Evolutionary conservation across 768 basidiomycete genomes (phyloP), one percentile per base, ranked within the genome.

Genomic region (Mycena haematopus): DNA sequence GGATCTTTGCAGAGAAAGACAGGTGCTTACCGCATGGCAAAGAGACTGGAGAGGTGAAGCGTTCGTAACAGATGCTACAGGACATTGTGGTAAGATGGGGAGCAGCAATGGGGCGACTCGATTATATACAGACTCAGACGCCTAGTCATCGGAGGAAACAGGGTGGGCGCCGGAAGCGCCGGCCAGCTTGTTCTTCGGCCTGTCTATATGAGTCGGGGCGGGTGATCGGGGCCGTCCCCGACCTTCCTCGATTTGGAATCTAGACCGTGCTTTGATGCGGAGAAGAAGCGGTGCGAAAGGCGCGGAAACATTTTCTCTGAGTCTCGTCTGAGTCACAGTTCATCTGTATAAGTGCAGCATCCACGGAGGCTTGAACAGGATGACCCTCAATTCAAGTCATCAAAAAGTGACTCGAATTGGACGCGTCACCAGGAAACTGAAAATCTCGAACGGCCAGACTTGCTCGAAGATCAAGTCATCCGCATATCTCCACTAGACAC

Each of bases 11-110:
- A 13, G 10, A 11, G 17, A 6, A 27, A 15, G 17, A 1, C 10
- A 15, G 49, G 19, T n/a, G 49, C 58, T 11, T 25, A 64, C 63
- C 63, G 51, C 63, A 65, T 17, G 63, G 63, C 22, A 65, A 29
- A 21, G 63, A 65, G 35, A 60, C 53, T 4, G 63, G 53, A 11
- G 40, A 29, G 7, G 25, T 22, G 46, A 61, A 55, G 44, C 53
- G 60, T 40, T 61, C 53, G 11, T 49, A 55, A 45, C 62, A 63
- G 45, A 63, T 58, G 49, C 44, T 54, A 31, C 62, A 63, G 27
- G 22, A 24, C 42, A 58, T 52, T 19, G 42, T 58, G 7, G 55
- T 13, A 51, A 58, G 57, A 21, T 57, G 46, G 22, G 51, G 58
- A 31, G 14, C 22, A 3, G 21, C 19, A 21, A 19, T 22, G 40